Evolutionary conservation across 1,284 basidiomycete species (phyloP).

Genomic region (Trichosporon coremiiforme): DNA sequence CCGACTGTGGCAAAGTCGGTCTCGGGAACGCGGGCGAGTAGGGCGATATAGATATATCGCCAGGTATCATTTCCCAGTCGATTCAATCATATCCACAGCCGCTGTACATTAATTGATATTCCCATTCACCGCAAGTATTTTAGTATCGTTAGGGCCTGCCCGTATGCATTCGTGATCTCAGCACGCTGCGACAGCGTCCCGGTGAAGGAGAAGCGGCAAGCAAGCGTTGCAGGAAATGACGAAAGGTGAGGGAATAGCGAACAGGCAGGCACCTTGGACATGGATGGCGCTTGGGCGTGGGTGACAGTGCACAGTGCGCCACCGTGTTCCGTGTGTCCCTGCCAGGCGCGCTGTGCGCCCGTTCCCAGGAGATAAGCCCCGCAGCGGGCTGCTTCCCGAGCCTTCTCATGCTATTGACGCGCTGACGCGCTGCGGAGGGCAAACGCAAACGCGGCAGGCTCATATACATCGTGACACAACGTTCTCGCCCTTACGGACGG

Average conservation of each 20-base stretch:
- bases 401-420: not conserved
- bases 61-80: not conserved
- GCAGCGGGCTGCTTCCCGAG: not conserved
- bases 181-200: too few species aligned
- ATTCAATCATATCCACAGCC: not conserved
- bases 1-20: not conserved
- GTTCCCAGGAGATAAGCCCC: slow-evolving; percentile 4
- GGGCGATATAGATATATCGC: not conserved
- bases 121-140: slow-evolving; percentile 1
- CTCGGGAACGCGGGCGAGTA: not conserved
- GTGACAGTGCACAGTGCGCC: slow-evolving; percentile 8
- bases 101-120: slow-evolving; percentile 5
- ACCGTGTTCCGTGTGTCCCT: slow-evolving; percentile 5
- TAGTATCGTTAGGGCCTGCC: slow-evolving; percentile 9
- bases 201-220: not conserved
- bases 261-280: not conserved
- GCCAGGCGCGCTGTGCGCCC: not conserved
- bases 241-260: not conserved
- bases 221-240: not conserved
- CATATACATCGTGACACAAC: not conserved
- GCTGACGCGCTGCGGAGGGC: not conserved
- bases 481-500: not conserved
- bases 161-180: slow-evolving; percentile 9
- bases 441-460: not conserved
- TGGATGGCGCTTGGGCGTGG: slow-evolving; percentile 10